Base-by-base conservation (phyloP, 2,329 filamentous ascomycete species). In the Colletotrichum sojae region DNA sequence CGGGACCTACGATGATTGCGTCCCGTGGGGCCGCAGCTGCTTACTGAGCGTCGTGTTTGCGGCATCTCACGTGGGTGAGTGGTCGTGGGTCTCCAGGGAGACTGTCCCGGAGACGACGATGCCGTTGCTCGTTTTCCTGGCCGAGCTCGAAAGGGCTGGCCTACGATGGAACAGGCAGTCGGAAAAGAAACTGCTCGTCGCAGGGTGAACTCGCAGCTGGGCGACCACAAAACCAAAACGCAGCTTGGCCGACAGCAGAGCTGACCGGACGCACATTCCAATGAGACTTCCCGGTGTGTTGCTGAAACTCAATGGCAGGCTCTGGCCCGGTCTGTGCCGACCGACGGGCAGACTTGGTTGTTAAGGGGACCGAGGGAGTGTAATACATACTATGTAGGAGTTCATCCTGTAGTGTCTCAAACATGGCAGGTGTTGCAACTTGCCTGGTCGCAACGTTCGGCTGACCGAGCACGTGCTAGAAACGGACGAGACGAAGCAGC, bases 241-340 rank as follows among this genome's bases (percentile, higher is more conserved):
- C 39, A 48, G 46, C 13, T 46, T 45, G 16, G 15, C 22, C 27
- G n/a, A 46, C 31, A 36, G 31, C 9, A 43, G 40, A 20, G 18
- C 16, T 43, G 39, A 43, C 27, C 22, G 45, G 51, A 51, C 56
- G 43, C 53, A 57, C 60, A 59, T 68, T 69, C 43, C 55, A 20
- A 52, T 45, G 45, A 52, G 55, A 31, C 61, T 18, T 25, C 13
- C 22, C 18, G 18, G 20, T 56, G 48, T 56, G 20, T 49, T 62
- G 49, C 22, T 61, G 46, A 61, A 61, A 61, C 55, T 16, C 48
- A 39, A 55, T 36, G 54, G 20, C 15, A 64, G n/a, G n/a, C 16
- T 27, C 48, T 40, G 25, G 31, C 43, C 40, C 27, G 20, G 36
- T 36, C 39, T 39, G 25, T 8, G 46, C 39, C 39, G n/a, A 43